Conservation (phyloP, 2,329 filamentous ascomycete genomes). For the Nannizzia gypsea region DNA sequence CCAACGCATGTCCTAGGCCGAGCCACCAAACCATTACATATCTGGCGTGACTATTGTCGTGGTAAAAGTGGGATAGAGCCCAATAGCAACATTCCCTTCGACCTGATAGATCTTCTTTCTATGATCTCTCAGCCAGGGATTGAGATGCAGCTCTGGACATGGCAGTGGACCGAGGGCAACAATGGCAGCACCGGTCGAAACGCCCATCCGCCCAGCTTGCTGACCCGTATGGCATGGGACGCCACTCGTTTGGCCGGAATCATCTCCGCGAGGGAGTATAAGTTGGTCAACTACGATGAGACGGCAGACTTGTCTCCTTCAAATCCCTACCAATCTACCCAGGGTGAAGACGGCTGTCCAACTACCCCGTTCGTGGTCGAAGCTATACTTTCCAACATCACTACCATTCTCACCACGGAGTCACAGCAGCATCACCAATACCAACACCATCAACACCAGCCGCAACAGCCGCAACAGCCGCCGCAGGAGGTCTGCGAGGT, state of each 20-base stretch:
- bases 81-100: conserved; percentile 10
- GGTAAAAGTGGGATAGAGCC: conserved; percentile 11
- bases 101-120: conserved; percentile 11
- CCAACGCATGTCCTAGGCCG: conserved; percentile 11
- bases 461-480: neutral
- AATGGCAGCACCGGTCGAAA: neutral
- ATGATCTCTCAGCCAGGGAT: conserved; percentile 9
- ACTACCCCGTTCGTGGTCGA: neutral
- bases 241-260: conserved; percentile 10
- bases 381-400: neutral
- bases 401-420: neutral
- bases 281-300: neutral
- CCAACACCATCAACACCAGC: neutral
- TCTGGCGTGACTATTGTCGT: conserved; percentile 13
- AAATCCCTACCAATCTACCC: neutral
- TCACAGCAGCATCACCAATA: neutral
- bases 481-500: conserved; percentile 1
- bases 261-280: conserved; percentile 7
- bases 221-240: conserved; percentile 8
- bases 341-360: neutral
- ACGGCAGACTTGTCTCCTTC: neutral
- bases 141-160: conserved; percentile 10
- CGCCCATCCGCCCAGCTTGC: neutral
- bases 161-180: conserved; percentile 3
- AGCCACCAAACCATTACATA: conserved; percentile 9